A percentile compares a stretch with the other conserved stretches of the same genome.
Evolutionary conservation across 495 filamentous ascomycete genomes (phyloP).

Genomic region (Penicillium macrosclerotiorum): DNA sequence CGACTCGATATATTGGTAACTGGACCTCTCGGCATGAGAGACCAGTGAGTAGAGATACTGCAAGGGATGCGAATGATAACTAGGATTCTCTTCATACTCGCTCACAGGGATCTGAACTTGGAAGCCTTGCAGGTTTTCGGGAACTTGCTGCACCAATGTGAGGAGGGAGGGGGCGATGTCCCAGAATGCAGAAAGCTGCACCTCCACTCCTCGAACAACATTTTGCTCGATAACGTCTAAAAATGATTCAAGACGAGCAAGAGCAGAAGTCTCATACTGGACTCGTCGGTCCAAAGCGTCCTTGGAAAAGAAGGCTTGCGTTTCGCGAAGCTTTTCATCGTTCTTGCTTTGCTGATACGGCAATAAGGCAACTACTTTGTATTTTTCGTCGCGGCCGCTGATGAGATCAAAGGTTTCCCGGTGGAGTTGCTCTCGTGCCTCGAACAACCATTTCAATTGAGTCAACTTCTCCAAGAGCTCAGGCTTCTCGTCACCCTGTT

Average conservation of each 20-base stretch:
- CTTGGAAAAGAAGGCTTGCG: conserved; percentile 74
- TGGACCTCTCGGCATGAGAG: conserved; percentile 80
- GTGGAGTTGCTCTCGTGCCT: conserved; percentile 83
- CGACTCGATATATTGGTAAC: conserved; percentile 93
- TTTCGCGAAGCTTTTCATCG: conserved; percentile 71
- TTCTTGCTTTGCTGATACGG: conserved; percentile 73
- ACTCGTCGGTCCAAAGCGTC: conserved; percentile 69
- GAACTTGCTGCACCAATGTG: conserved; percentile 74
- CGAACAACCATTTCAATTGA: conserved; percentile 95
- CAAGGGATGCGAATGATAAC: conserved; percentile 72
- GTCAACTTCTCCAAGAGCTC: conserved; percentile 93
- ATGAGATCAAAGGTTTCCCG: conserved; percentile 80
- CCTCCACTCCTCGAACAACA: conserved; percentile 82
- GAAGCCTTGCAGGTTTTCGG: conserved; percentile 57
- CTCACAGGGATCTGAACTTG: conserved; percentile 63
- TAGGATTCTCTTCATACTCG: conserved; percentile 84
- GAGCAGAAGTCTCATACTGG: conserved; percentile 61
- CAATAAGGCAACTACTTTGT: conserved; percentile 73
- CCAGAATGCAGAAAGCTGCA: conserved; percentile 92
- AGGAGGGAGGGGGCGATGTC: conserved; percentile 87
- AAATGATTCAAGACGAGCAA: conserved; percentile 74
- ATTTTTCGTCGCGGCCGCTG: conserved; percentile 78
- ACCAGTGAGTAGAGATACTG: conserved; percentile 87
- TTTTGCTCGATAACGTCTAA: conserved; percentile 79
- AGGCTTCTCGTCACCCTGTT: conserved; percentile 92